Evolutionary conservation across 192 early-diverging fungal species (phyloP).

Genomic region (Umbelopsis vinacea): DNA sequence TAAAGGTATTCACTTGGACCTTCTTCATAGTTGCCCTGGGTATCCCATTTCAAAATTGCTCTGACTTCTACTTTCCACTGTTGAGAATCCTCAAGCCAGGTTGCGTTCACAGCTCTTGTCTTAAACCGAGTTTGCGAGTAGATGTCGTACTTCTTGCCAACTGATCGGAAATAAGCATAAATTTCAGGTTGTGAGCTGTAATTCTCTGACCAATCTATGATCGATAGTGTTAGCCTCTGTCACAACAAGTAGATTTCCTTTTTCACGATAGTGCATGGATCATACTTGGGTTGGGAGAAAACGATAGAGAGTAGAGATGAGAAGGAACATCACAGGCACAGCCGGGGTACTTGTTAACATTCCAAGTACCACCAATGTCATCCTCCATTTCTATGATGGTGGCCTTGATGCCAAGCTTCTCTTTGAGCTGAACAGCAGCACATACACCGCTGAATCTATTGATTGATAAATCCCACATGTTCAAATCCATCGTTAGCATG

Average conservation of each 20-base stretch:
- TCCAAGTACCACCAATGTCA: conserved; percentile 61
- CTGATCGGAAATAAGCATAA: conserved; percentile 40
- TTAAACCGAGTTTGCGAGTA: conserved; percentile 44
- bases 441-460: conserved; percentile 52
- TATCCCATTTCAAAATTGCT: conserved; percentile 15
- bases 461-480: not conserved
- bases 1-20: conserved; percentile 31
- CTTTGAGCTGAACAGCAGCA: conserved; percentile 52
- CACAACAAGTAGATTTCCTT: not conserved
- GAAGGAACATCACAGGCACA: conserved; percentile 48
- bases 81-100: conserved; percentile 39
- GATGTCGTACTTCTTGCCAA: conserved; percentile 41
- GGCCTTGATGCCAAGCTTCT: conserved; percentile 46
- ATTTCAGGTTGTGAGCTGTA: conserved; percentile 47
- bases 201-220: conserved; percentile 39
- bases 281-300: conserved; percentile 46
- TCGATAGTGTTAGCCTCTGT: not conserved
- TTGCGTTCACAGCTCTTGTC: conserved; percentile 40
- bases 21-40: conserved; percentile 16
- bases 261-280: not conserved
- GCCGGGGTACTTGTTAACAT: conserved; percentile 47
- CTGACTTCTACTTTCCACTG: conserved; percentile 41
- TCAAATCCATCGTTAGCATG: not conserved
- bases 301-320: conserved; percentile 47
- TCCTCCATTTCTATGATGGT: conserved; percentile 49